phyloP scores from a whole-genome alignment of 2,329 filamentous ascomycete genomes.

The Coleophoma crateriformis region DNA sequence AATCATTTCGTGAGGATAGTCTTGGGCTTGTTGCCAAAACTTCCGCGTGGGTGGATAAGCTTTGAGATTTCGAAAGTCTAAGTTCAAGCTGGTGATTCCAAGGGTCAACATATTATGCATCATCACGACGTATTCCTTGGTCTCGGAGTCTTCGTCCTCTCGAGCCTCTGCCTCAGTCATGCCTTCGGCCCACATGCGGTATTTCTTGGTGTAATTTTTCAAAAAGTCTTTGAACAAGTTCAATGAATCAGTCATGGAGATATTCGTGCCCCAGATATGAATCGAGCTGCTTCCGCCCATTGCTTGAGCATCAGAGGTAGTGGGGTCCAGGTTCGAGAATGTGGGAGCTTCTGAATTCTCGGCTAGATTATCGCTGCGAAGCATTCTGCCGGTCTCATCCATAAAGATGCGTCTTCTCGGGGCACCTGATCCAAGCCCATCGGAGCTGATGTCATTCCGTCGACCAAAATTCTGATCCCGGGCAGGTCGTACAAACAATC shows the following conservation, averaged over 20 bases:
- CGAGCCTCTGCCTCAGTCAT: slow-evolving; percentile 70
- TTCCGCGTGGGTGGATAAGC: slow-evolving; percentile 89
- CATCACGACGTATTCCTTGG: slow-evolving; percentile 78
- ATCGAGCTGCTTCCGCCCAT: slow-evolving; percentile 77
- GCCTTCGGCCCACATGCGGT: slow-evolving; percentile 88
- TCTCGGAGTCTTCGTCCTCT: slow-evolving; percentile 63
- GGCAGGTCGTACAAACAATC: slow-evolving; percentile 73
- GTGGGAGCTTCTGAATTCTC: slow-evolving; percentile 54
- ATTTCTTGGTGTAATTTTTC: slow-evolving; percentile 86
- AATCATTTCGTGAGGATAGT: slow-evolving; percentile 93
- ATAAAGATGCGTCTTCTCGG: slow-evolving; percentile 48
- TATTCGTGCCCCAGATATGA: slow-evolving; percentile 95
- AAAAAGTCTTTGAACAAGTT: slow-evolving; percentile 87
- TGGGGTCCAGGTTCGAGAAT: slow-evolving; percentile 63
- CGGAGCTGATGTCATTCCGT: slow-evolving; percentile 83
- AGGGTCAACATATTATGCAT: slow-evolving; percentile 88
- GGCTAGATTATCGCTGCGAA: slow-evolving; percentile 46
- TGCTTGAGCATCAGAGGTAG: slow-evolving; percentile 85
- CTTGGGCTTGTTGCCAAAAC: slow-evolving; percentile 90
- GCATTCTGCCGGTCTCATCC: slow-evolving; percentile 50
- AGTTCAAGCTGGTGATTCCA: slow-evolving; percentile 76
- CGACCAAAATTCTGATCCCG: slow-evolving; percentile 51
- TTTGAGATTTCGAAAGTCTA: slow-evolving; percentile 86
- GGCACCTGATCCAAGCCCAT: slow-evolving; percentile 53
- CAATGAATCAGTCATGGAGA: slow-evolving; percentile 87